These are phyloP conservation scores for Colletotrichum plurivorum DNA, from an alignment of 2,329 filamentous ascomycete genomes.

Conservation along the genomic window DNA sequence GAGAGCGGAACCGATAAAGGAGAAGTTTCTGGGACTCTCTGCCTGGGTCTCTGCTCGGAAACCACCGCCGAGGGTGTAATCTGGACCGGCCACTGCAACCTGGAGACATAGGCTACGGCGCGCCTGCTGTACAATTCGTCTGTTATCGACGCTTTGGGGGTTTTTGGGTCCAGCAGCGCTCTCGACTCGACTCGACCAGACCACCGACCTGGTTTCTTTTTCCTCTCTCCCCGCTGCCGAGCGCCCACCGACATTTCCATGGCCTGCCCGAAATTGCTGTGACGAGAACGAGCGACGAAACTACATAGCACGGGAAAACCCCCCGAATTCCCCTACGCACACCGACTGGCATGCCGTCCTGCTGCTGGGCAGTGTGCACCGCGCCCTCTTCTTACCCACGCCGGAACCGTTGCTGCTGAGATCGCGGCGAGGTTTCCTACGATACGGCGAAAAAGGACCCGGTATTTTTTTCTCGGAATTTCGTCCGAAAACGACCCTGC, in stretches of 20 bases:
- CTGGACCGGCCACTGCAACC: slow-evolving; percentile 6
- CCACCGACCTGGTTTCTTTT: slow-evolving; percentile 12
- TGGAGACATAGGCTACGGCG: not conserved
- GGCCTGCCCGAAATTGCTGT: not conserved
- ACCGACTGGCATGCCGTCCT: slow-evolving; percentile 39
- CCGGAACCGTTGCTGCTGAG: slow-evolving; percentile 27
- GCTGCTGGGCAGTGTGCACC: slow-evolving; percentile 35
- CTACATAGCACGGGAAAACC: too few relatives aligned
- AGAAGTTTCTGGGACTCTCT: not conserved
- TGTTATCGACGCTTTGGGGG: slow-evolving; percentile 20
- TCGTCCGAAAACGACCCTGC: not conserved
- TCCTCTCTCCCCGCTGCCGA: slow-evolving; percentile 10
- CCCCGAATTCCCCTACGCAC: not conserved
- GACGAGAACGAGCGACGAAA: not conserved
- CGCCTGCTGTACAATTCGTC: slow-evolving; percentile 3
- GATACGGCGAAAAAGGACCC: not conserved
- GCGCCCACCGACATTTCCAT: slow-evolving; percentile 12
- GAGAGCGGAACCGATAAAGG: not conserved
- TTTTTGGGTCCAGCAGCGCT: not conserved
- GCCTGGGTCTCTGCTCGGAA: not conserved
- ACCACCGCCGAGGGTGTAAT: not conserved
- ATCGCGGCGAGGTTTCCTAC: not conserved
- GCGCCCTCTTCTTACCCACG: slow-evolving; percentile 20
- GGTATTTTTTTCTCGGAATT: not conserved
- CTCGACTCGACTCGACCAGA: slow-evolving; percentile 19